phyloP scores from a whole-genome alignment of 2,329 filamentous ascomycete species.

The Phialocephala subalpina region DNA sequence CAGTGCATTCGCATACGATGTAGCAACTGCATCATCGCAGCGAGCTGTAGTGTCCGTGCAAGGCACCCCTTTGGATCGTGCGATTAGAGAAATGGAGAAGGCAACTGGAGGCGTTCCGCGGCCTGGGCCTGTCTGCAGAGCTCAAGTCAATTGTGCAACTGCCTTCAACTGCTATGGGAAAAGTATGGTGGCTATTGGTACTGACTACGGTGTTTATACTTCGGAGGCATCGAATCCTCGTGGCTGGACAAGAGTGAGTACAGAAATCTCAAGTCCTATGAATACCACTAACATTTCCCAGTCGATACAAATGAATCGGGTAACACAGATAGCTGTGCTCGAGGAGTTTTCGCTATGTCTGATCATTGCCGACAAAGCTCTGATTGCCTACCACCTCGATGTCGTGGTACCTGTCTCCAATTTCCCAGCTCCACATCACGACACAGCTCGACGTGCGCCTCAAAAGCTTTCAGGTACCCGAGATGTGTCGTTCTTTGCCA shows the following conservation, averaged over 20 bases:
- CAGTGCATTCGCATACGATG: conserved; percentile 85
- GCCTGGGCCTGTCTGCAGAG: conserved; percentile 81
- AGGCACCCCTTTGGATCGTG: conserved; percentile 89
- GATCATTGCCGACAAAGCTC: conserved; percentile 87
- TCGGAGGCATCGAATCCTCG: conserved; percentile 89
- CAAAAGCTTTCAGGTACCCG: conserved; percentile 87
- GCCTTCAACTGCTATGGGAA: conserved; percentile 86
- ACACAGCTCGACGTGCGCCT: conserved; percentile 84
- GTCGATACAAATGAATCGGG: conserved; percentile 76
- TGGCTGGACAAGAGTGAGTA: conserved; percentile 84
- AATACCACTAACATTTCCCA: conserved; percentile 47
- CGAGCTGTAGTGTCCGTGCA: conserved; percentile 77
- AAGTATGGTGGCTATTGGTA: conserved; percentile 91
- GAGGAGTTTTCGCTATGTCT: conserved; percentile 96
- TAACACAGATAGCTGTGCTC: conserved; percentile 92
- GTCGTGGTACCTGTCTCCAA: conserved; percentile 73
- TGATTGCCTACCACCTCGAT: conserved; percentile 95
- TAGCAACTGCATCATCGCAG: conserved; percentile 64
- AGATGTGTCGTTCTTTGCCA: conserved; percentile 96
- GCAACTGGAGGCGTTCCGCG: conserved; percentile 75
- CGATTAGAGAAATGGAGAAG: conserved; percentile 87
- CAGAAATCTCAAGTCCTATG: background rate
- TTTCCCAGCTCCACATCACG: conserved; percentile 68
- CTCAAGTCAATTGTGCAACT: conserved; percentile 91
- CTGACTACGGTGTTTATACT: conserved; percentile 92